Conservation (phyloP, 108 stramenopile species). For the Cyclotella sp. region DNA sequence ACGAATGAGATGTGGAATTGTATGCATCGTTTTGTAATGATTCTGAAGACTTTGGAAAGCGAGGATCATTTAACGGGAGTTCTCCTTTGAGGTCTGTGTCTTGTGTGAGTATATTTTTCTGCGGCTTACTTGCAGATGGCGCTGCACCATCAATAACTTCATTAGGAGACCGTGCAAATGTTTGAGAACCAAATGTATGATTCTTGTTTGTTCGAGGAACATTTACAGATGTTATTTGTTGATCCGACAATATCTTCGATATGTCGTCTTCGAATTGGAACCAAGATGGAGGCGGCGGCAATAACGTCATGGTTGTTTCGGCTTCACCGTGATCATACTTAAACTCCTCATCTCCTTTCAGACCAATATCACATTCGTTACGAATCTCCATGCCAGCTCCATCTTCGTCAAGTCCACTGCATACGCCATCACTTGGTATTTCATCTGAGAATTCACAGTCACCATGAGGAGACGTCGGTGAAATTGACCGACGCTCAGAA, state of each 20-base stretch:
- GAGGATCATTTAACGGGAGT: too few species aligned
- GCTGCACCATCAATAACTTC: too few species aligned
- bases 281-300: conserved; percentile 34
- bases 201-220: too few species aligned
- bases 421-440: not conserved
- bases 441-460: conserved; percentile 3
- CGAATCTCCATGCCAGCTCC: not conserved
- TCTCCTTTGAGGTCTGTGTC: not conserved
- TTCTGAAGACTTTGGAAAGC: too few species aligned
- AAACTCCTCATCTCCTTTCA: not conserved
- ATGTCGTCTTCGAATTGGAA: conserved; percentile 17
- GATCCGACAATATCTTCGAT: not conserved
- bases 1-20: too few species aligned
- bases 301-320: conserved; percentile 11
- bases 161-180: too few species aligned
- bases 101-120: not conserved
- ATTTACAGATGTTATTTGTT: not conserved
- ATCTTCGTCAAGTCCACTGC: not conserved
- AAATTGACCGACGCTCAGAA: not conserved
- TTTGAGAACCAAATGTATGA: too few species aligned
- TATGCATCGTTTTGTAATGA: too few species aligned
- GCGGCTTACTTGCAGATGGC: not conserved
- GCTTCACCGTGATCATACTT: not conserved
- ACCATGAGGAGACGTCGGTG: conserved; percentile 2
- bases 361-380: not conserved